Evolutionary conservation across 2,329 filamentous ascomycete genomes (phyloP).

Genomic region (Decorospora gaudefroyi): DNA sequence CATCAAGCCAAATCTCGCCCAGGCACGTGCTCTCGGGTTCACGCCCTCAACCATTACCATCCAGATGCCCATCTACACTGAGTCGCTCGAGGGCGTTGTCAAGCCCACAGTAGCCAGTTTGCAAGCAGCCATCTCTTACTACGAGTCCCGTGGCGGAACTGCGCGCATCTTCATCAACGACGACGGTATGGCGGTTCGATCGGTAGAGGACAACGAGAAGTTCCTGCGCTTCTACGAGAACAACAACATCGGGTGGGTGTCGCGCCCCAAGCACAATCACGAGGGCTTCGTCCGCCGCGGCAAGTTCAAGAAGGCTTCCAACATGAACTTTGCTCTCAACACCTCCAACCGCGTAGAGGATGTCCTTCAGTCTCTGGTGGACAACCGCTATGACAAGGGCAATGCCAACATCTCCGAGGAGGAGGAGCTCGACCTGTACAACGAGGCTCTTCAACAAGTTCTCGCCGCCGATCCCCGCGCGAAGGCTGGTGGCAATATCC

Average conservation of each 20-base stretch:
- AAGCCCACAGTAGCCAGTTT: constrained; percentile 74
- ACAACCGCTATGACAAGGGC: constrained; percentile 26
- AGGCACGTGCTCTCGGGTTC: constrained; percentile 61
- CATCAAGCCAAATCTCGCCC: constrained; percentile 46
- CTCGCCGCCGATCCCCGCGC: constrained; percentile 70
- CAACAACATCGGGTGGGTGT: constrained; percentile 55
- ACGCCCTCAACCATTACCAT: constrained; percentile 69
- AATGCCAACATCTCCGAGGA: constrained; percentile 36
- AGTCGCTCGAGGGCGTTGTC: constrained; percentile 74
- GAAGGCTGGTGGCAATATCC: constrained; percentile 80
- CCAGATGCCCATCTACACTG: constrained; percentile 86
- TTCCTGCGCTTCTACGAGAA: constrained; percentile 53
- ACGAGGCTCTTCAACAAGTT: constrained; percentile 60
- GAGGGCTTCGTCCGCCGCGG: constrained; percentile 34
- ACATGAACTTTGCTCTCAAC: constrained; percentile 72
- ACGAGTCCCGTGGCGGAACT: constrained; percentile 61
- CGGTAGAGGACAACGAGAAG: constrained; percentile 50
- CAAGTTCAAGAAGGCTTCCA: constrained; percentile 58
- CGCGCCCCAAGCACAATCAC: constrained; percentile 51
- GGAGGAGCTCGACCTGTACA: constrained; percentile 39
- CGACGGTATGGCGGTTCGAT: constrained; percentile 66
- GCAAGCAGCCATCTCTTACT: constrained; percentile 63
- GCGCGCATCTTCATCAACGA: constrained; percentile 70
- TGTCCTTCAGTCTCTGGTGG: constrained; percentile 59
- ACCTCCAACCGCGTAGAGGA: constrained; percentile 66